Evolutionary conservation across 2,329 filamentous ascomycete species (phyloP).

Genomic region (Ampelomyces quisqualis): DNA sequence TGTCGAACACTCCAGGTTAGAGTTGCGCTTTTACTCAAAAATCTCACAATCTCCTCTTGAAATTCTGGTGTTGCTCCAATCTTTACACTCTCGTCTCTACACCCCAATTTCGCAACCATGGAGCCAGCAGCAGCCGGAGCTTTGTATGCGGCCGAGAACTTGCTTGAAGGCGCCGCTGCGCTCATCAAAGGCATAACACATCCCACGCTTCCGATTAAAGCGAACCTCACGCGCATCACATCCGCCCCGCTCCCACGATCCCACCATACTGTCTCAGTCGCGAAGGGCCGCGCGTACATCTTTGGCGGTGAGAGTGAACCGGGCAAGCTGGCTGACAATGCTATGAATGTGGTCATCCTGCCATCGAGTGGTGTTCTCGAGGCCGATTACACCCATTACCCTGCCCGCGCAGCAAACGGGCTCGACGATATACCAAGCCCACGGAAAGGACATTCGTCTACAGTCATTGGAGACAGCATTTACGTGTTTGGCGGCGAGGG

Average conservation of each 20-base stretch:
- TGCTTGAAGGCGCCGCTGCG: slow-evolving; percentile 46
- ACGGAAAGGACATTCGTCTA: slow-evolving; percentile 47
- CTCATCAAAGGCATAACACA: slow-evolving; percentile 51
- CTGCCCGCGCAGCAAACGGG: slow-evolving; percentile 30
- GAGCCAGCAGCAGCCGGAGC: slow-evolving; percentile 43
- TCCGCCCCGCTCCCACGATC: slow-evolving; percentile 50
- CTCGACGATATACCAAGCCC: slow-evolving; percentile 41
- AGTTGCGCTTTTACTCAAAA: too few species aligned
- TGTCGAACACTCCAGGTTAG: too few species aligned
- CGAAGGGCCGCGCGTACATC: slow-evolving; percentile 58
- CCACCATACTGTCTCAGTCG: slow-evolving; percentile 55
- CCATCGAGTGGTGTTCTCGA: slow-evolving; percentile 48
- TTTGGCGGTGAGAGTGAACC: slow-evolving; percentile 53
- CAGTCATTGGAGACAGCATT: slow-evolving; percentile 48
- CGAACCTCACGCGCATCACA: slow-evolving; percentile 52
- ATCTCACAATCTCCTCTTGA: too few species aligned
- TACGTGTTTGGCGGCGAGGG: slow-evolving; percentile 49
- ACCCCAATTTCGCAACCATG: slow-evolving; percentile 17
- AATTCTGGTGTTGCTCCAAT: neutral
- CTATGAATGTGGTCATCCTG: slow-evolving; percentile 56
- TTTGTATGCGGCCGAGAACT: slow-evolving; percentile 41
- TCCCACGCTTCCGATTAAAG: slow-evolving; percentile 55
- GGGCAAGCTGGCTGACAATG: slow-evolving; percentile 50
- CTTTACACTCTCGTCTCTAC: neutral
- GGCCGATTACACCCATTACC: slow-evolving; percentile 45